These are phyloP conservation scores for Rubroshorea leprosula DNA, from an alignment of 345 rosid genomes.

Conservation along the genomic window DNA sequence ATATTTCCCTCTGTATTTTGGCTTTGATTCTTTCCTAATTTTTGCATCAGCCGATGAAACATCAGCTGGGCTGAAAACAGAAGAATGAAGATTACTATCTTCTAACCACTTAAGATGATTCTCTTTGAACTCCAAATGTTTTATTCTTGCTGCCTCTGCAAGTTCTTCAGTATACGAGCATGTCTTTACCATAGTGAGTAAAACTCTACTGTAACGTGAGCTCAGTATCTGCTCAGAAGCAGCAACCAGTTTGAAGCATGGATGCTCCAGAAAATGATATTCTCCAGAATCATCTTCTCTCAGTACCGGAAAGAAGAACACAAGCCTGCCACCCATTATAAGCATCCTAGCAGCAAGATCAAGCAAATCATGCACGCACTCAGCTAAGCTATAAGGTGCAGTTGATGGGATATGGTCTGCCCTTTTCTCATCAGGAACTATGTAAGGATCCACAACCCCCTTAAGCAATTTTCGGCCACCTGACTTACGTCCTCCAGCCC, in stretches of 20 bases:
- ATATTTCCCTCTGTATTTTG: slow-evolving; percentile 84
- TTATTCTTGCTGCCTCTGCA: slow-evolving; percentile 51
- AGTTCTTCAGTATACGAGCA: slow-evolving; percentile 52
- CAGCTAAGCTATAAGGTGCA: slow-evolving; percentile 75
- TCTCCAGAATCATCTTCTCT: slow-evolving; percentile 52
- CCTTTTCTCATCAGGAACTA: slow-evolving; percentile 89
- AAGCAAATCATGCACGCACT: slow-evolving; percentile 88
- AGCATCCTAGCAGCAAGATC: slow-evolving; percentile 88
- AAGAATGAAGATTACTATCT: slow-evolving; percentile 83
- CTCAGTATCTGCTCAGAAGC: slow-evolving; percentile 88
- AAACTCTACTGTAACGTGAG: slow-evolving; percentile 70
- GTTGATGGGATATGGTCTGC: slow-evolving; percentile 92
- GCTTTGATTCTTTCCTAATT: slow-evolving; percentile 51
- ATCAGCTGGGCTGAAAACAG: slow-evolving; percentile 63
- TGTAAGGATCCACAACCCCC: slow-evolving; percentile 78
- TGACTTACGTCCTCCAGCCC: slow-evolving; percentile 95
- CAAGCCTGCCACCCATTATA: slow-evolving; percentile 81
- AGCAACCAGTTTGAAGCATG: slow-evolving; percentile 66
- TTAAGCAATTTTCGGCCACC: slow-evolving; percentile 89
- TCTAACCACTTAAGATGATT: slow-evolving; percentile 89
- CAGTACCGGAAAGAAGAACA: slow-evolving; percentile 75
- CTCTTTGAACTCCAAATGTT: slow-evolving; percentile 77
- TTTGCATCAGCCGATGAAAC: slow-evolving; percentile 38
- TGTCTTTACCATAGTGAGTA: slow-evolving; percentile 80
- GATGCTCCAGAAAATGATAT: slow-evolving; percentile 64